phyloP scores from a whole-genome alignment of 306 rosid species.

The Cicer arietinum region DNA sequence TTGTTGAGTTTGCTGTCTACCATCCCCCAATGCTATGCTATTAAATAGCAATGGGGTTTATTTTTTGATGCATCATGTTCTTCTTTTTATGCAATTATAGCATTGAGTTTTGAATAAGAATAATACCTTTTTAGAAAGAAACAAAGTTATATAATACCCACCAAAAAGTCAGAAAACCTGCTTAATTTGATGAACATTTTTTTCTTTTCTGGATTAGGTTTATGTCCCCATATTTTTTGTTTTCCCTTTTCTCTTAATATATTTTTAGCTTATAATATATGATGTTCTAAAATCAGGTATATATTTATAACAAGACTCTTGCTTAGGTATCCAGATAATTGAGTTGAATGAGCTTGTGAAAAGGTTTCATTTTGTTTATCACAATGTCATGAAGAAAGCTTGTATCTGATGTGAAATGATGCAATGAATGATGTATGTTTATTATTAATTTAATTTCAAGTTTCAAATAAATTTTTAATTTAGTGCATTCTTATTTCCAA shows the following conservation, averaged over 20 bases:
- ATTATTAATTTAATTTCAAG: not conserved
- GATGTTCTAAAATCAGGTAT: conserved; percentile 24
- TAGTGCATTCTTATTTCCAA: not conserved
- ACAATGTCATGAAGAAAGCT: conserved; percentile 1
- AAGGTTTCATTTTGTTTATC: conserved; percentile 20
- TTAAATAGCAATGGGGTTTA: conserved; percentile 33
- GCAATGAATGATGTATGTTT: not conserved
- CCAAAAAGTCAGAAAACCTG: no score
- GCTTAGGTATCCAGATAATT: not conserved
- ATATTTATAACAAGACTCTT: not conserved
- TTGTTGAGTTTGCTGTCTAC: conserved; percentile 24
- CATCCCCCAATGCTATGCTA: conserved; percentile 10
- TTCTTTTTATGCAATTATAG: conserved; percentile 9
- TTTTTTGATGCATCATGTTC: not conserved
- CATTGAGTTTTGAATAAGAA: conserved; percentile 30
- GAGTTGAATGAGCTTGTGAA: conserved; percentile 25
- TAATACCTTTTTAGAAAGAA: not conserved
- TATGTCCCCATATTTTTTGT: no score
- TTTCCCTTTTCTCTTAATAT: no score
- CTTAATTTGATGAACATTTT: no score
- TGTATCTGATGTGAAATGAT: not conserved
- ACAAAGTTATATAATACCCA: no score
- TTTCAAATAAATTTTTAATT: not conserved
- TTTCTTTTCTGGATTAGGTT: no score
- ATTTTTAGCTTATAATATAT: not conserved